Conservation (phyloP, 495 filamentous ascomycete genomes). For the Sporormia fimetaria region DNA sequence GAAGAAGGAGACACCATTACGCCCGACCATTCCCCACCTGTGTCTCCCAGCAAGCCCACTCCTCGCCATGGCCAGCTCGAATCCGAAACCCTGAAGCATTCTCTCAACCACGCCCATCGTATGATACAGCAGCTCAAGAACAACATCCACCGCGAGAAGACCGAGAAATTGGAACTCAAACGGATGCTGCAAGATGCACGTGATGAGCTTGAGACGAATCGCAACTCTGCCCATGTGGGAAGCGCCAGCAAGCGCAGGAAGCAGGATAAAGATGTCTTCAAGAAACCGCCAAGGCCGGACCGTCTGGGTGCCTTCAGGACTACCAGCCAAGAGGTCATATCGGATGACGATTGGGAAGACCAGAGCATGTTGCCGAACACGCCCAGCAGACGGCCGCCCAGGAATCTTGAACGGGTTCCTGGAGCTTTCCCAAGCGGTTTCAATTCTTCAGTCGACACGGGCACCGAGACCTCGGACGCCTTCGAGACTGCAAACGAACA, state of each 20-base stretch:
- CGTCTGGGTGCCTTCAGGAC: conserved; percentile 68
- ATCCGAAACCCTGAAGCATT: conserved; percentile 87
- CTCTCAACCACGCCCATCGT: conserved; percentile 82
- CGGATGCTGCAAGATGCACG: conserved; percentile 92
- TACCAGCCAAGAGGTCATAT: conserved; percentile 60
- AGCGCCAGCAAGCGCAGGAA: conserved; percentile 54
- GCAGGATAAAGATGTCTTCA: conserved; percentile 53
- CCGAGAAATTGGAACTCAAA: conserved; percentile 89
- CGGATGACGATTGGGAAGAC: conserved; percentile 81
- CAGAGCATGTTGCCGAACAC: conserved; percentile 41
- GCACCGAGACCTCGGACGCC: conserved; percentile 47
- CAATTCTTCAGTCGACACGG: conserved; percentile 27
- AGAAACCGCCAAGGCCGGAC: conserved; percentile 61
- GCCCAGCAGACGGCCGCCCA: conserved; percentile 35
- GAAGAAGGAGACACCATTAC: conserved; percentile 57
- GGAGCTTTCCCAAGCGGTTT: conserved; percentile 34
- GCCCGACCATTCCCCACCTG: conserved; percentile 80
- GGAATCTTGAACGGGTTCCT: conserved; percentile 19
- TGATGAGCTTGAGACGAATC: conserved; percentile 75
- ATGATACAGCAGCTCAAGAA: conserved; percentile 92
- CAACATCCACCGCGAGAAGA: conserved; percentile 93
- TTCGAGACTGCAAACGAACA: conserved; percentile 81
- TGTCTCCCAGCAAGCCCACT: conserved; percentile 80
- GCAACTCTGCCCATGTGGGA: conserved; percentile 43
- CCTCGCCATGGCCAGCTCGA: conserved; percentile 83